Evolutionary conservation across 192 early-diverging fungal genomes (phyloP), one percentile per base, ranked within the genome.

Genomic region (Chytriomyces confervae): DNA sequence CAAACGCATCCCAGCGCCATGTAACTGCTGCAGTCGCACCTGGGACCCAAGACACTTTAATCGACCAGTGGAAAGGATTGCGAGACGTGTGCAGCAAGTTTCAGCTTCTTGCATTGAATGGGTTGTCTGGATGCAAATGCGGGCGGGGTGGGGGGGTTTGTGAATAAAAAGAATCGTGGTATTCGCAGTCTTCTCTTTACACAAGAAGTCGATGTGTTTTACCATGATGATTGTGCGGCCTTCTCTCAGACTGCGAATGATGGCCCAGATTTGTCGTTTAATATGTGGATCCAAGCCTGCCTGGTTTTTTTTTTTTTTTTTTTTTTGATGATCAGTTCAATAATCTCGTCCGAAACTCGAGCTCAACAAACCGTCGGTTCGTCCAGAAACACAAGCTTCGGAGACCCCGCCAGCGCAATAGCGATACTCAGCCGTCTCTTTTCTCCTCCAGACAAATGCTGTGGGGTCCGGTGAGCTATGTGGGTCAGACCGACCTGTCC

Each of bases 31-130:
- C 61, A 93, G 84, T 47, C 86, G 82, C 18, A 87, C 79, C 45
- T 84, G 88, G 23, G 82, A 77, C 47, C 88, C 92, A 13, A 92
- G 81, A 75, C 92, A 93, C 46, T 91, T 83, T 61, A 93, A 66
- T 1, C 87, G 90, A 46, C 92, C 92, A 69, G 92, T 88, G 47
- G 91, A 85, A 88, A 94, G 93, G 66, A 94, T 94, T 50, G 90
- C 93, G 68, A 94, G 94, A 48, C 87, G 80, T 11, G 90, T 82
- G 77, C 93, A 94, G 29, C 92, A 78, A 5, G 88, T 89, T 73
- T 93, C 92, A 49, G 92, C 93, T 83, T 94, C 93, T 72, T 94
- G 92, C 93, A 93, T 93, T 6, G 87, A 89, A 72, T 93, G 91
- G 7, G 92, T 93, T 5, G 91, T 93, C 80, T 89, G 46, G 13